Percentiles rank a stretch among this genome's conserved stretches.
These are phyloP conservation scores for Albizia julibrissin DNA, from an alignment of 306 rosid species.

Conservation along the genomic window DNA sequence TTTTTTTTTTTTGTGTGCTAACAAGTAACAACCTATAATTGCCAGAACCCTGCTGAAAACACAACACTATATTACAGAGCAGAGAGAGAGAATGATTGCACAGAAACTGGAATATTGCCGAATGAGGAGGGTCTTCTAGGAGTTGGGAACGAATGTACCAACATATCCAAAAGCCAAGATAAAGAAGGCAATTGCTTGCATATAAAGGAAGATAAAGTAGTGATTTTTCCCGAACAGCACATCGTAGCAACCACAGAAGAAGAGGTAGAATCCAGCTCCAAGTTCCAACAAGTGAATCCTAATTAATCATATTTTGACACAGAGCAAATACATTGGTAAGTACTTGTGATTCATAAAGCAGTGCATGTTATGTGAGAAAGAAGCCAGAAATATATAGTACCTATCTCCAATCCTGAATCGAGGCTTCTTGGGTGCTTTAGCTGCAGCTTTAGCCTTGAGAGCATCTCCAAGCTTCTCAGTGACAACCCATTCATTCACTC, in stretches of 20 bases:
- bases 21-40: conserved; percentile 50
- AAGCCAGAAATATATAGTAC: conserved; percentile 38
- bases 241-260: conserved; percentile 76
- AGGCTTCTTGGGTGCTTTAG: conserved; percentile 61
- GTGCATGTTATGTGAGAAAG: neutral
- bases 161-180: conserved; percentile 78
- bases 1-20: too few species aligned
- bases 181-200: conserved; percentile 81
- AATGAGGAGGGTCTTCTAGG: conserved; percentile 42
- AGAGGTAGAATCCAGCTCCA: conserved; percentile 73
- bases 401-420: conserved; percentile 78
- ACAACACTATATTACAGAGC: conserved; percentile 36
- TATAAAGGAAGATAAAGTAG: conserved; percentile 70
- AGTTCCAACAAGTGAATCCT: conserved; percentile 80
- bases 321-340: conserved; percentile 23
- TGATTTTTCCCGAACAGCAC: conserved; percentile 73
- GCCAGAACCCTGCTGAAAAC: conserved; percentile 37
- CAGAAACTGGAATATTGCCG: conserved; percentile 15
- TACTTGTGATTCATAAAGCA: neutral
- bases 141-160: conserved; percentile 82
- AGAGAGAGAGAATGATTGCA: conserved; percentile 32
- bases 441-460: conserved; percentile 54
- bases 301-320: conserved; percentile 38
- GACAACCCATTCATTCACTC: conserved; percentile 95
- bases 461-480: conserved; percentile 93